Conservation (phyloP, 2,329 filamentous ascomycete species). For the Pseudofabraea citricarpa region DNA sequence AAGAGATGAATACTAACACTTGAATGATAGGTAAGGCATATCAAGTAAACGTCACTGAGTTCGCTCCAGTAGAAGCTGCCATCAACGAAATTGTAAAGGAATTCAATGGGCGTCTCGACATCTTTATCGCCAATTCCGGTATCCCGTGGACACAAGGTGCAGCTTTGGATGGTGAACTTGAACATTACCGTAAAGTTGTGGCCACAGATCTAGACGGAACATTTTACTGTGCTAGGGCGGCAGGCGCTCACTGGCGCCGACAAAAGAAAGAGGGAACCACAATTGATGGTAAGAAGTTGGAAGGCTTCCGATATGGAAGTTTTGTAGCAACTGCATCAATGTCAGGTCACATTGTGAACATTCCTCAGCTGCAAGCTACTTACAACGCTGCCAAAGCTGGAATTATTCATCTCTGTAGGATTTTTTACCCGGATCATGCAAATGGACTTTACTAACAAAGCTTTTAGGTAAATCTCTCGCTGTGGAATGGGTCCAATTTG, state of each 20-base stretch:
- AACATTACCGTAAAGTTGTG: constrained; percentile 64
- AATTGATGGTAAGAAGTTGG: constrained; percentile 54
- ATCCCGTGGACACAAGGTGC: constrained; percentile 68
- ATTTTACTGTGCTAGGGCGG: constrained; percentile 71
- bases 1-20: constrained; percentile 7
- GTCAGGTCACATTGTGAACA: constrained; percentile 72
- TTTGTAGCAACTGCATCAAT: constrained; percentile 78
- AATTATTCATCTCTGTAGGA: constrained; percentile 51
- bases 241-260: constrained; percentile 63
- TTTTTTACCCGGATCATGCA: constrained; percentile 12
- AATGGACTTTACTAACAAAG: constrained; percentile 1
- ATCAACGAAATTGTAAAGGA: constrained; percentile 54
- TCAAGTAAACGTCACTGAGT: constrained; percentile 54
- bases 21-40: constrained; percentile 48
- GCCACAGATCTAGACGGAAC: constrained; percentile 70
- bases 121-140: constrained; percentile 76
- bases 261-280: constrained; percentile 66
- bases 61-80: constrained; percentile 39
- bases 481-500: constrained; percentile 73
- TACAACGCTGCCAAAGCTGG: constrained; percentile 72
- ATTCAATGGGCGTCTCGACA: constrained; percentile 69
- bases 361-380: constrained; percentile 68
- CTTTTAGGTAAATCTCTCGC: constrained; percentile 61
- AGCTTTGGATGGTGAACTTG: constrained; percentile 59
- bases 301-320: constrained; percentile 58